These are phyloP conservation scores for Ceratocystis cacaofunesta DNA, from an alignment of 2,329 filamentous ascomycete genomes.

Conservation along the genomic window DNA sequence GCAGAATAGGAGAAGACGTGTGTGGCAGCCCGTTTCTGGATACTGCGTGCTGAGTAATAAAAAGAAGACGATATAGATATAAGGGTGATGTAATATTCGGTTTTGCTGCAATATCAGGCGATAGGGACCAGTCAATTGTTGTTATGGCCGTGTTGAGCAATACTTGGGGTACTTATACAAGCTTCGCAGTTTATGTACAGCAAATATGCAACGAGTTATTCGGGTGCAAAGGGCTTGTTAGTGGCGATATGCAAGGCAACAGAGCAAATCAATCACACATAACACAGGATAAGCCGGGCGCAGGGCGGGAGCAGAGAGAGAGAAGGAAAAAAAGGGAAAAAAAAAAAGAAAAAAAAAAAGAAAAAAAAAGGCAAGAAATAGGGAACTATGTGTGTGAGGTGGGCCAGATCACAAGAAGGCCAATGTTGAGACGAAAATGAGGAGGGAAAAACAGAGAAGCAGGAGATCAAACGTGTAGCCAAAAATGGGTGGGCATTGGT, in stretches of 20 bases:
- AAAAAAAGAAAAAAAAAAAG: background rate
- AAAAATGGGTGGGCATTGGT: background rate
- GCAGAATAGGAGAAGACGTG: background rate
- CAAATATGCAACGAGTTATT: background rate
- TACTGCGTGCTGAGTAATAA: background rate
- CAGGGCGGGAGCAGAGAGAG: background rate
- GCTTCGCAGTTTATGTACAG: no score
- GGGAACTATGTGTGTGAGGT: background rate
- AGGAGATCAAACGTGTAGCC: background rate
- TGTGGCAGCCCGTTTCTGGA: background rate
- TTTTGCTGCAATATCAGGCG: no score
- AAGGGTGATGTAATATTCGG: no score
- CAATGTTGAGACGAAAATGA: constrained; percentile 3
- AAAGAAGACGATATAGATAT: background rate
- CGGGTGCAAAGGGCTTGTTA: background rate
- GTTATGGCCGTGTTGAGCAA: background rate
- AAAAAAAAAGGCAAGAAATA: background rate
- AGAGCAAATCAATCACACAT: background rate
- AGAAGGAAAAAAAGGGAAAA: background rate
- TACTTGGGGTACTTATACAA: background rate
- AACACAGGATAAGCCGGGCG: background rate
- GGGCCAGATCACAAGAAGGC: background rate
- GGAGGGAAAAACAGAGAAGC: background rate
- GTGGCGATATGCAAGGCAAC: no score
- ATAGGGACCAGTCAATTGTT: no score